Evolutionary conservation across 139 green algal genomes (phyloP).

Genomic region (Eudorina sp.): DNA sequence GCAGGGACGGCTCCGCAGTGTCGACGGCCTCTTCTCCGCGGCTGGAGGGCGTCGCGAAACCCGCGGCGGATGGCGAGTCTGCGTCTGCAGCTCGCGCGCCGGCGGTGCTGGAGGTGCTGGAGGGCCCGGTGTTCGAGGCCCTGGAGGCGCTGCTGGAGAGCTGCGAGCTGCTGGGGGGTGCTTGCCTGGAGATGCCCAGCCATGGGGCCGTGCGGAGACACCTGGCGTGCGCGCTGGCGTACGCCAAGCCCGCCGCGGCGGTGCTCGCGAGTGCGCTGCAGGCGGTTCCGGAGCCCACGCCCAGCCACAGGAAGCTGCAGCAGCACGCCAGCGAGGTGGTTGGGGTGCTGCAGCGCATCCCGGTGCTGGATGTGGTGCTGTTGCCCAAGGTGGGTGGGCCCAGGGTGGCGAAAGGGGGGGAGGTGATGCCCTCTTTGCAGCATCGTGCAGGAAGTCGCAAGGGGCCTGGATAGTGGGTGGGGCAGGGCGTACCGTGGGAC

Average conservation of each 20-base stretch:
- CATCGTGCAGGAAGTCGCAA: no score
- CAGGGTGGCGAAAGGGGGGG: no score
- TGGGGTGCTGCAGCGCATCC: background rate
- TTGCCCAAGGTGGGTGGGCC: slow-evolving; percentile 4
- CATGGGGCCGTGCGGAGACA: background rate
- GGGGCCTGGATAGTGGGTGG: no score
- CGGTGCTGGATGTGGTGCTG: slow-evolving; percentile 33
- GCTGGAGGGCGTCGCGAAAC: no score
- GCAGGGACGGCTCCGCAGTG: background rate
- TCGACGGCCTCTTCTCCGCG: background rate
- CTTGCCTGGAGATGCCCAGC: background rate
- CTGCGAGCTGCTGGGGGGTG: background rate
- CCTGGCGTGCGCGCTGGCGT: slow-evolving; percentile 30
- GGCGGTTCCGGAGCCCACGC: background rate
- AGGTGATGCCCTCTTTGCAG: no score
- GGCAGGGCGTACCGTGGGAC: no score
- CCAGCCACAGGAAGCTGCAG: background rate
- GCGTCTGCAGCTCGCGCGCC: background rate
- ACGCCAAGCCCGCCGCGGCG: background rate
- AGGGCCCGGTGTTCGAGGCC: background rate
- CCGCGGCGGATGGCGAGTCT: no score
- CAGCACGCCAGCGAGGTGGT: background rate
- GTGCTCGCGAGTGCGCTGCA: background rate
- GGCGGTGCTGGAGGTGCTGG: background rate
- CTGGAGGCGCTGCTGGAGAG: background rate